phyloP scores from a whole-genome alignment of 306 rosid species.

The Dicorynia guianensis region DNA sequence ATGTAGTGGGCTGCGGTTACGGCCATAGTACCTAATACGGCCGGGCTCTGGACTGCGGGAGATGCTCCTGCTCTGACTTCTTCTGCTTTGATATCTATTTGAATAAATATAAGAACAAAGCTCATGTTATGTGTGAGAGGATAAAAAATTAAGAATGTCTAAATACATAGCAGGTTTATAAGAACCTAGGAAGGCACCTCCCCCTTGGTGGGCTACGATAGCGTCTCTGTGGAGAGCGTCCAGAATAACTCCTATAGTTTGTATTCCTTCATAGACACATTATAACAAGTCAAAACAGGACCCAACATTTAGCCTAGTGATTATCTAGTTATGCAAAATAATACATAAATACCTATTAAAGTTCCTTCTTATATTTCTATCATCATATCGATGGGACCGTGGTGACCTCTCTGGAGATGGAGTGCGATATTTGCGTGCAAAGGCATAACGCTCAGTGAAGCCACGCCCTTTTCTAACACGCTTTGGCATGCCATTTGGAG shows the following conservation, averaged over 20 bases:
- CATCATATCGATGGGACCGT: slow-evolving; percentile 57
- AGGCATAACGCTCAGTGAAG: slow-evolving; percentile 87
- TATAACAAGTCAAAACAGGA: slow-evolving; percentile 39
- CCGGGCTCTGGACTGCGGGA: slow-evolving; percentile 86
- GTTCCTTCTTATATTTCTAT: slow-evolving; percentile 69
- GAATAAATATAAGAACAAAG: slow-evolving; percentile 23
- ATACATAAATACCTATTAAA: slow-evolving; percentile 66
- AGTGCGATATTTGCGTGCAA: slow-evolving; percentile 90
- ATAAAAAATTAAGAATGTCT: slow-evolving; percentile 1
- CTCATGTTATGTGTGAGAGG: not conserved
- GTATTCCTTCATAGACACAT: slow-evolving; percentile 65
- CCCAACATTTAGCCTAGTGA: slow-evolving; percentile 8
- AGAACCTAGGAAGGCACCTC: slow-evolving; percentile 80
- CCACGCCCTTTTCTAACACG: slow-evolving; percentile 98
- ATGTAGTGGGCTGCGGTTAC: slow-evolving; percentile 60
- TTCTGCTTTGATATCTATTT: slow-evolving; percentile 64
- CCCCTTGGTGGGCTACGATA: slow-evolving; percentile 74
- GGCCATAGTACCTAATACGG: slow-evolving; percentile 54
- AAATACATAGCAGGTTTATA: slow-evolving; percentile 13
- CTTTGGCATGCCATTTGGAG: slow-evolving; percentile 83
- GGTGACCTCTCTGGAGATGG: slow-evolving; percentile 84
- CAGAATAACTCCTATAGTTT: slow-evolving; percentile 68
- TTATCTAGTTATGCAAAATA: slow-evolving; percentile 24
- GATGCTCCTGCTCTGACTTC: slow-evolving; percentile 74
- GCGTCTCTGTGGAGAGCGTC: slow-evolving; percentile 70